Evolutionary conservation across 202 grass and related monocot species (phyloP).

Genomic region (Brachypodium distachyon): DNA sequence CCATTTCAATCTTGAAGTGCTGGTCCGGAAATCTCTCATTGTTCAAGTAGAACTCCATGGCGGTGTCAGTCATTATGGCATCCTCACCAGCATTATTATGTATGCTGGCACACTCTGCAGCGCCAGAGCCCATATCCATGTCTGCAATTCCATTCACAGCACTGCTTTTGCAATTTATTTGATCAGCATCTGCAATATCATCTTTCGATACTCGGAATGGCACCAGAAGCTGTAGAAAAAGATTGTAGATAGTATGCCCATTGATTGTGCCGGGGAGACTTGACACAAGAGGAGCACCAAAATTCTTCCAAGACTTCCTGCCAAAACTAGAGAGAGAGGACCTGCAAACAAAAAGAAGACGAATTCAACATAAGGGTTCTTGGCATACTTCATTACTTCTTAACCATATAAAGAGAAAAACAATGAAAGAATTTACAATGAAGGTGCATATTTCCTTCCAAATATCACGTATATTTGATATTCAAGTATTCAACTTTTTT

Average conservation of each 20-base stretch:
- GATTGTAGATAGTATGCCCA: conserved; percentile 40
- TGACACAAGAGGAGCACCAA: conserved; percentile 76
- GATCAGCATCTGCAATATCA: conserved; percentile 14
- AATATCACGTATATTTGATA: background rate
- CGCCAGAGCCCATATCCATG: conserved; percentile 2
- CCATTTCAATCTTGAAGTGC: conserved; percentile 54
- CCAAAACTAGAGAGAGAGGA: conserved; percentile 49
- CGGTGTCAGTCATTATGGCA: conserved; percentile 21
- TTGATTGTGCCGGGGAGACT: conserved; percentile 45
- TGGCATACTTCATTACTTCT: background rate
- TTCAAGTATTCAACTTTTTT: background rate
- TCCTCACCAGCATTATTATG: conserved; percentile 17
- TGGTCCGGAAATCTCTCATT: conserved; percentile 43
- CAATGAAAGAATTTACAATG: background rate
- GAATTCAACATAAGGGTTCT: background rate
- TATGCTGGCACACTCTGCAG: conserved; percentile 21
- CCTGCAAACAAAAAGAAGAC: conserved; percentile 16
- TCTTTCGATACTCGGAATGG: conserved; percentile 48
- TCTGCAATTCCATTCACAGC: conserved; percentile 15
- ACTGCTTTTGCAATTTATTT: conserved; percentile 23
- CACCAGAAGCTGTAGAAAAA: conserved; percentile 55
- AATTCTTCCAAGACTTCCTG: conserved; percentile 64
- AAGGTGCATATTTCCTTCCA: background rate
- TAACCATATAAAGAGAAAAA: background rate
- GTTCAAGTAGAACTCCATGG: conserved; percentile 59